Evolutionary conservation across 192 early-diverging fungal species (phyloP), one percentile per base, ranked within the genome.

Genomic region (Umbelopsis isabellina): DNA sequence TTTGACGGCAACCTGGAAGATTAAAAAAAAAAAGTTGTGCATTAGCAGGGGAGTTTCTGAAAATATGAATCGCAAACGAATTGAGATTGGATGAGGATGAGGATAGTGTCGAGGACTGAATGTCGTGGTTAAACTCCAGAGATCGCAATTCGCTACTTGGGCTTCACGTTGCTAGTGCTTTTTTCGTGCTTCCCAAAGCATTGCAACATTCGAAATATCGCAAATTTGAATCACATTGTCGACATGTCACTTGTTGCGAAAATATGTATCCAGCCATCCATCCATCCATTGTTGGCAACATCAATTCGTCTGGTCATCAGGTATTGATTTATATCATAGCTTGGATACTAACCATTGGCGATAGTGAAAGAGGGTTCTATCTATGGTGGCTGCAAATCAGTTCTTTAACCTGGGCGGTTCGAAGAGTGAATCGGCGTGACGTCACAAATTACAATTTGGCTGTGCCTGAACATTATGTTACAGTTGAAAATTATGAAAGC

Each of bases 1-100:
- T 89, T 96, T 96, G 80, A 95, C 87, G 85, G 91, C 88, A 82
- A 87, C 86, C 93, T 94, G 69, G 3, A 30, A 30, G 23, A 37
- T n/a, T 4, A 74, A 55, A 22, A 48, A 5, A 23, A 25, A 44
- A 23, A 73, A 47, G 27, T 8, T 18, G 37, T 16, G 23, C 16
- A 51, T 51, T 69, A 44, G 67, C 12, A 48, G 15, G 46, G 51
- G 9, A 6, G 10, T 7, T 18, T 61, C 1, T 11, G 13, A 61
- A 50, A 51, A 37, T 41, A 6, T 41, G 37, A 41, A 41, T 65
- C 11, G 30, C 30, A 3, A 20, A 16, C 22, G 52, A 22, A 53
- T 53, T 53, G 15, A 13, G 20, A 0, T 22, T 22, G 23, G 18
- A 20, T 20, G 52, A 12, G 23, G 18, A 20, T 20, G 52, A 12